Evolutionary conservation across 2,329 filamentous ascomycete species (phyloP).

Genomic region (Colletotrichum salicis): DNA sequence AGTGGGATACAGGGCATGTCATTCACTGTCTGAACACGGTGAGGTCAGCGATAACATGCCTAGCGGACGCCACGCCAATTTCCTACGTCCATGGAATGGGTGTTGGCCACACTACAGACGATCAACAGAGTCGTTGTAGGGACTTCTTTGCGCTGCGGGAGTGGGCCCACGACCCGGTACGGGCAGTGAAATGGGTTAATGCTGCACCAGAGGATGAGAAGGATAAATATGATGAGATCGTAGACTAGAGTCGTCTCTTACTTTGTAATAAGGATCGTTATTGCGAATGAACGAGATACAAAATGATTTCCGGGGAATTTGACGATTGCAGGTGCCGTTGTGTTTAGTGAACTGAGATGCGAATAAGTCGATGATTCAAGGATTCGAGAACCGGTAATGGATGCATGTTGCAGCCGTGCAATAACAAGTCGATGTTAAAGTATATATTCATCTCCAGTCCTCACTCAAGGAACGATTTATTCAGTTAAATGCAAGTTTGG

Average conservation of each 20-base stretch:
- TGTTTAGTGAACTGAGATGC: too few species aligned
- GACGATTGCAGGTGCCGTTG: too few species aligned
- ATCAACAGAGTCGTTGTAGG: conserved; percentile 18
- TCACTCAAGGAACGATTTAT: too few species aligned
- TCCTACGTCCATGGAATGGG: conserved; percentile 26
- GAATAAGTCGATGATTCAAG: too few species aligned
- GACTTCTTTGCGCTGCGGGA: conserved; percentile 28
- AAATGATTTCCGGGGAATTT: too few species aligned
- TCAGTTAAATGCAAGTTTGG: too few species aligned
- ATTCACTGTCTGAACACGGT: conserved; percentile 27
- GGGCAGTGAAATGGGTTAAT: conserved; percentile 15
- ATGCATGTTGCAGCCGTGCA: too few species aligned
- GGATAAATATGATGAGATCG: conserved; percentile 5
- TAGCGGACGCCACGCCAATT: conserved; percentile 22
- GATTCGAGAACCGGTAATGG: too few species aligned
- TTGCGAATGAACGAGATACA: too few species aligned
- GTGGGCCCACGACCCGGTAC: conserved; percentile 21
- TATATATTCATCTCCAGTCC: too few species aligned
- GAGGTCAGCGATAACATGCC: conserved; percentile 15
- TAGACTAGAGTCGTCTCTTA: neutral
- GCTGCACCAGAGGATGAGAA: conserved; percentile 23
- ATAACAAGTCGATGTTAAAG: too few species aligned
- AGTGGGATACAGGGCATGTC: conserved; percentile 23
- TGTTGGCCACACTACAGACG: conserved; percentile 25
- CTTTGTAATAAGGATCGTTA: too few species aligned